A percentile compares a stretch with the other conserved stretches of the same genome.
These are phyloP conservation scores for Beauveria sp. DNA, from an alignment of 2,329 filamentous ascomycete genomes.

Conservation along the genomic window DNA sequence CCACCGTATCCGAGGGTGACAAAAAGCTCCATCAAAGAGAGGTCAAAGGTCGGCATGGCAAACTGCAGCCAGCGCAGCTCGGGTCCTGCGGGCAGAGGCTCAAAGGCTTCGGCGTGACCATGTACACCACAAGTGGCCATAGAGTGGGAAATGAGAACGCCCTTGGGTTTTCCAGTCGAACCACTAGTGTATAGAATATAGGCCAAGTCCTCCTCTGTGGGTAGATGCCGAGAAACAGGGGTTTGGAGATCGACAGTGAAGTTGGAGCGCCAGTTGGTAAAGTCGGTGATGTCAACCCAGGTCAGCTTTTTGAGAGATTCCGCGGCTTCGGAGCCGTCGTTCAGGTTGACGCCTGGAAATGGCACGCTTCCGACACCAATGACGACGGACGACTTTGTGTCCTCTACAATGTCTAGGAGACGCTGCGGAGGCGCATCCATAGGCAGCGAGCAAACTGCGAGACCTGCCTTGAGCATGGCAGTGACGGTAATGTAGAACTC, in stretches of 20 bases:
- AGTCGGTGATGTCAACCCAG: conserved; percentile 4
- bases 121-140: conserved; percentile 10
- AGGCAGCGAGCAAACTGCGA: conserved; percentile 6
- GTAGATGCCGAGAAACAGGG: background rate
- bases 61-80: conserved; percentile 11
- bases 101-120: conserved; percentile 7
- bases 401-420: conserved; percentile 7
- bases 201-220: conserved; percentile 22
- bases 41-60: conserved; percentile 11
- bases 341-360: conserved; percentile 20
- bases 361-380: conserved; percentile 16
- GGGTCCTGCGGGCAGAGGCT: conserved; percentile 5
- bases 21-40: conserved; percentile 11
- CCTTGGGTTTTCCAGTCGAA: conserved; percentile 42
- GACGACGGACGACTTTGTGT: conserved; percentile 7
- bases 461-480: conserved; percentile 14
- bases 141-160: conserved; percentile 71
- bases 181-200: conserved; percentile 38
- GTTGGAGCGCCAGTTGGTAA: conserved; percentile 9
- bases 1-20: conserved; percentile 9
- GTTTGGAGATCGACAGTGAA: conserved; percentile 4
- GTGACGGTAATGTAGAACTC: conserved; percentile 12
- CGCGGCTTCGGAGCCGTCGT: conserved; percentile 5
- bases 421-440: conserved; percentile 10
- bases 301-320: conserved; percentile 6